Conservation (phyloP, 2,329 filamentous ascomycete genomes). For the Corynespora cassiicola region DNA sequence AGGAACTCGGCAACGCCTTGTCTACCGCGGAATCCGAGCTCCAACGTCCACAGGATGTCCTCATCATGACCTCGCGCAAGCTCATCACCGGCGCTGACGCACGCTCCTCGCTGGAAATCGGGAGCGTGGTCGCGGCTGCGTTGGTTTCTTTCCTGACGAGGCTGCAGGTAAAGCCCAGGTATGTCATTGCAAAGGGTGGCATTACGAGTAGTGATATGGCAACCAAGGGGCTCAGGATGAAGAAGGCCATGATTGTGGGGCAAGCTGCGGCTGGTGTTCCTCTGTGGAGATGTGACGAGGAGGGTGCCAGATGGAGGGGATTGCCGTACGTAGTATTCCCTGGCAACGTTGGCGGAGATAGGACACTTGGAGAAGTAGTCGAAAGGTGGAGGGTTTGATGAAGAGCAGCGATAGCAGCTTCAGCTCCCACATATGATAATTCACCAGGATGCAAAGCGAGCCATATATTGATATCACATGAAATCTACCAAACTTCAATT, state of each 20-base stretch:
- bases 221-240: conserved; percentile 62
- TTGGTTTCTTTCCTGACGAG: conserved; percentile 58
- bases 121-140: conserved; percentile 57
- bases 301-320: conserved; percentile 56
- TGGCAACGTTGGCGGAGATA: conserved; percentile 62
- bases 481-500: too few species aligned
- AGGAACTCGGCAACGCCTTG: conserved; percentile 48
- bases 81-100: conserved; percentile 59
- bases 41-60: conserved; percentile 56
- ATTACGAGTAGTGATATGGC: conserved; percentile 67
- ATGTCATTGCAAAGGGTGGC: conserved; percentile 66
- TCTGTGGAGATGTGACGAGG: conserved; percentile 65
- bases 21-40: conserved; percentile 37
- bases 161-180: conserved; percentile 58
- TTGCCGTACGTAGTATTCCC: conserved; percentile 66
- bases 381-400: conserved; percentile 45
- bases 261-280: conserved; percentile 66
- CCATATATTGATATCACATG: too few species aligned
- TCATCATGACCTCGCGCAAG: conserved; percentile 66
- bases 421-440: too few species aligned
- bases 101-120: conserved; percentile 61
- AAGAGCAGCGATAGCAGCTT: too few species aligned
- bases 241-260: conserved; percentile 61
- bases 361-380: conserved; percentile 56
- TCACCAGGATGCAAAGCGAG: too few species aligned